A percentile compares a stretch with the other conserved stretches of the same genome.
phyloP scores from a whole-genome alignment of 768 basidiomycete species.

The Hygrocybe punicea region DNA sequence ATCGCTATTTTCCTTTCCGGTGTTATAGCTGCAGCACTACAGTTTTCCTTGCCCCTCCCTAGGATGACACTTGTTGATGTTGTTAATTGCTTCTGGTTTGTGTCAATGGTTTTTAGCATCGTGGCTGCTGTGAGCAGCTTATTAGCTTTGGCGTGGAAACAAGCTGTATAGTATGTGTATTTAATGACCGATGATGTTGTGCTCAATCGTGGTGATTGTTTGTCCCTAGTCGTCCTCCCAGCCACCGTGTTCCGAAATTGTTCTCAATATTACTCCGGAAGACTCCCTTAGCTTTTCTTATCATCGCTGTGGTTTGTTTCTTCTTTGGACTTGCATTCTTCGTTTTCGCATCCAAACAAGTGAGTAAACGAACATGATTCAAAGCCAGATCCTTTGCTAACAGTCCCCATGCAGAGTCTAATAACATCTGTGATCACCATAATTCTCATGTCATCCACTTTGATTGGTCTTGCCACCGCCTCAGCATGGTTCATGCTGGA shows the following conservation, averaged over 20 bases:
- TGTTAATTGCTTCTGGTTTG: slow-evolving; percentile 74
- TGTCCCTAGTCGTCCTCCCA: slow-evolving; percentile 59
- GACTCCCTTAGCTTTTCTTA: slow-evolving; percentile 77
- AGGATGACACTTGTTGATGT: slow-evolving; percentile 40
- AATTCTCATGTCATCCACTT: slow-evolving; percentile 73
- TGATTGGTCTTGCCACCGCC: slow-evolving; percentile 66
- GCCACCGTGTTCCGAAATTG: slow-evolving; percentile 78
- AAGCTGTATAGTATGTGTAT: slow-evolving; percentile 71
- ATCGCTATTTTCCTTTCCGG: slow-evolving; percentile 78
- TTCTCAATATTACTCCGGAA: slow-evolving; percentile 85
- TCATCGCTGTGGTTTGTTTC: slow-evolving; percentile 80
- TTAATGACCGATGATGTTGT: background rate
- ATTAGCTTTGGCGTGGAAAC: slow-evolving; percentile 76
- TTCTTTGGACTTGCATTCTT: slow-evolving; percentile 75
- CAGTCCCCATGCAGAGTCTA: slow-evolving; percentile 38
- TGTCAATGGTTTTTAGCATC: slow-evolving; percentile 72
- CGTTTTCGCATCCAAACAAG: slow-evolving; percentile 70
- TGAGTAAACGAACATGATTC: slow-evolving; percentile 17
- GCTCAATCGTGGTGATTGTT: background rate
- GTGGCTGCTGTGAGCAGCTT: slow-evolving; percentile 74
- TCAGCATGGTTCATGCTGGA: slow-evolving; percentile 74
- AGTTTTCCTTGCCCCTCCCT: slow-evolving; percentile 55
- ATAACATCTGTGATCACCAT: slow-evolving; percentile 71
- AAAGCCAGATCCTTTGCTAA: background rate
- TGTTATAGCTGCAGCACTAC: slow-evolving; percentile 69